Evolutionary conservation across 441 rosid species (phyloP), one percentile per base, ranked within the genome.

Genomic region (Rhodomyrtus psidioides): DNA sequence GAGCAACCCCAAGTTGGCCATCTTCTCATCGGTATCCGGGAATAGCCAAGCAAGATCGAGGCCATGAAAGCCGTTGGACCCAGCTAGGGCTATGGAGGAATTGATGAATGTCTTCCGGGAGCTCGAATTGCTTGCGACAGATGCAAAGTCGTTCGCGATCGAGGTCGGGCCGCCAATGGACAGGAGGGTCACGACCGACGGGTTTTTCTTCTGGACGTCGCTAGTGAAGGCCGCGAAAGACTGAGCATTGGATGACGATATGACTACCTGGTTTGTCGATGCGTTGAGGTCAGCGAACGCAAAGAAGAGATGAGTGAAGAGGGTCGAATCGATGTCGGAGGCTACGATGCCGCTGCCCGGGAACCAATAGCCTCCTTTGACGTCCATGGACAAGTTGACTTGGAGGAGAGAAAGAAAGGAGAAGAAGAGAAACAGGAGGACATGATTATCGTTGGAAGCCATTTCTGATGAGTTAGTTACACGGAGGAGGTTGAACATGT

Each of bases 271-370:
- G 85, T 83, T 88, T 34, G 90, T 89, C 55, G 92, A 81, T 21
- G 79, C 27, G 81, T 89, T 83, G n/a, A 91, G 90, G 3, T 42
- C 53, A 5, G 91, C 91, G 60, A 87, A 92, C 39, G 87, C 94
- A 23, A 86, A 91, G 42, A 88, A 23, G 76, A 91, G 90, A 86
- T 92, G 94, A 58, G 91, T 92, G 58, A 90, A 92, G 83, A 91
- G 55, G 59, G 88, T 86, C 16, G 93, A 86, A 27, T 92, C 26
- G 24, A 92, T 86, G 21, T 83, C 83, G 5, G 89, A 30, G 30
- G 85, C 53, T 0, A 89, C 89, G 2, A 84, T 54, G 56, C 56
- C 85, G 55, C 87, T 84, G 17, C 17, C 57, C 0, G 88, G 83
- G 15, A 75, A 83, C 91, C 92, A 92, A 84, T 89, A 89, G 17